Evolutionary conservation across 2,329 filamentous ascomycete genomes (phyloP).

Genomic region (Penicillium sp.): DNA sequence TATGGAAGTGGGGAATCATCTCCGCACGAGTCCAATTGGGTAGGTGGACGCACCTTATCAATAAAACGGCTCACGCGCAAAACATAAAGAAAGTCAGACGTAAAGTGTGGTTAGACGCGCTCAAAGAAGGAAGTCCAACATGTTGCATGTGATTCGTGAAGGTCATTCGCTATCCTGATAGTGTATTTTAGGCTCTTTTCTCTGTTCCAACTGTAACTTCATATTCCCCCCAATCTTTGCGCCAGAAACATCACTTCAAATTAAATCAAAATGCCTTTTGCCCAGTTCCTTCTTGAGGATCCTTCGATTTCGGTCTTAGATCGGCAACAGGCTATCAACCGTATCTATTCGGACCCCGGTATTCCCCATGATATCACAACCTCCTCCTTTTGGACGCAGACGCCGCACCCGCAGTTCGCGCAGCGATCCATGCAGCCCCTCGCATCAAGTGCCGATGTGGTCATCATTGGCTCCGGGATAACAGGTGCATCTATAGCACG

Average conservation of each 20-base stretch:
- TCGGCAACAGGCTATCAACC: slow-evolving; percentile 26
- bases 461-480: slow-evolving; percentile 35
- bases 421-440: slow-evolving; percentile 18
- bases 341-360: slow-evolving; percentile 27
- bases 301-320: slow-evolving; percentile 14
- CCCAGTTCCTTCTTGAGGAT: slow-evolving; percentile 19
- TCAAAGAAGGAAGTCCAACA: slow-evolving; percentile 17
- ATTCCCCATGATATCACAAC: slow-evolving; percentile 31
- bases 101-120: background rate
- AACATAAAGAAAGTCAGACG: background rate
- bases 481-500: slow-evolving; percentile 28
- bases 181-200: background rate
- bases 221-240: background rate
- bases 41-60: slow-evolving; percentile 15
- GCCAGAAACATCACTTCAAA: background rate
- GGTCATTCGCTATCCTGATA: background rate
- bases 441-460: slow-evolving; percentile 25
- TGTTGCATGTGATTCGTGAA: slow-evolving; percentile 10
- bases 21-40: slow-evolving; percentile 6
- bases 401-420: slow-evolving; percentile 24
- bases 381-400: slow-evolving; percentile 34
- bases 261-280: slow-evolving; percentile 24
- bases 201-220: background rate
- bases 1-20: background rate
- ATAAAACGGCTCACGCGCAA: background rate